Percentiles rank a stretch among this genome's conserved stretches.
Conservation (phyloP, 140 eudicot genomes). For the Anethum foeniculum region DNA sequence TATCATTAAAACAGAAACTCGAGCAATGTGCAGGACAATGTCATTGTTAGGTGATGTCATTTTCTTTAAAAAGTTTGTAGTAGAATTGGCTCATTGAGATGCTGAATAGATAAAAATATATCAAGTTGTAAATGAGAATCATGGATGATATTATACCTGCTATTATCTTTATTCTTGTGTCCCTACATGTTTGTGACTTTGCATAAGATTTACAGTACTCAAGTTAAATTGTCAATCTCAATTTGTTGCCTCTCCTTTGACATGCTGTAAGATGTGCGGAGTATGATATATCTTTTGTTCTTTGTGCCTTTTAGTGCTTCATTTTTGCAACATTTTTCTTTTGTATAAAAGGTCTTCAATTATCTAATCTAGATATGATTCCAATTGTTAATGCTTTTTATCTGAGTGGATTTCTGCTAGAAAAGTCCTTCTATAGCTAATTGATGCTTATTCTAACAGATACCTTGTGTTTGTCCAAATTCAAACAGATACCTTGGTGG, state of each 20-base stretch:
- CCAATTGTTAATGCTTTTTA: neutral
- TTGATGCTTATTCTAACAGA: conserved; percentile 19
- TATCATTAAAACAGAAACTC: neutral
- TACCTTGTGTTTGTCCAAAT: conserved; percentile 12
- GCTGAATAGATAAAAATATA: neutral
- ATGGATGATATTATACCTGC: neutral
- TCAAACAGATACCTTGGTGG: conserved; percentile 74
- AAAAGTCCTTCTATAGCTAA: neutral
- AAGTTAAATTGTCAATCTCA: neutral
- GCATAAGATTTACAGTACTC: neutral
- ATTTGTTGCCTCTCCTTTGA: neutral
- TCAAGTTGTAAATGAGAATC: neutral
- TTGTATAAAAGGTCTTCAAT: neutral
- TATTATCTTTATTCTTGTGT: neutral
- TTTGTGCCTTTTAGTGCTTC: neutral
- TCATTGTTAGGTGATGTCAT: neutral
- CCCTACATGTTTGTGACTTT: neutral
- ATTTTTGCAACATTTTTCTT: too few species aligned
- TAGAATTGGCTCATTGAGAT: neutral
- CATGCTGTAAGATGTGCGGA: neutral
- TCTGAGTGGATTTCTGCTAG: neutral
- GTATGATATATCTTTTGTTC: neutral
- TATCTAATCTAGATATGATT: neutral
- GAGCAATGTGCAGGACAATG: neutral
- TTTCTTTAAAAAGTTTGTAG: neutral